These are phyloP conservation scores for Aspergillus thermomutatus DNA, from an alignment of 2,329 filamentous ascomycete genomes.

Conservation along the genomic window DNA sequence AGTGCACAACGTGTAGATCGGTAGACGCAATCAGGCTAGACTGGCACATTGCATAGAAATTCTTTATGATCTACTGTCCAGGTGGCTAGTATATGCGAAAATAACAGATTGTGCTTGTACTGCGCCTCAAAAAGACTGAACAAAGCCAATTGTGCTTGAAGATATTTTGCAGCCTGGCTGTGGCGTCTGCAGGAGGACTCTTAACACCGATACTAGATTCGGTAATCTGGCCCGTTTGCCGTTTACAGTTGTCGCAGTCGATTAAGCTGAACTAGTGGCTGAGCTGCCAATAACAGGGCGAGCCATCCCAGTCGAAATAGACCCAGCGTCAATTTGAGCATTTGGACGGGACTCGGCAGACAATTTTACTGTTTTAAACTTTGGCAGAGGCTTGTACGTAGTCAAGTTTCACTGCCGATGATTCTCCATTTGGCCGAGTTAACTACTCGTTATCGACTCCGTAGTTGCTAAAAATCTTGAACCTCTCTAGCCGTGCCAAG, in stretches of 20 bases:
- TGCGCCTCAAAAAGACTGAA: not conserved
- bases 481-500: constrained; percentile 10
- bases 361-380: not conserved
- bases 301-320: not conserved
- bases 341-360: not conserved
- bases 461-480: too few species aligned
- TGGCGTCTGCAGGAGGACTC: not conserved
- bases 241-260: not conserved
- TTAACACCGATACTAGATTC: not conserved
- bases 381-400: not conserved
- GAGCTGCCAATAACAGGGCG: not conserved
- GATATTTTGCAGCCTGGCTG: not conserved
- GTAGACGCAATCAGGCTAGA: not conserved
- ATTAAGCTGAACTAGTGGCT: not conserved
- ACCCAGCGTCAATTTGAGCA: not conserved
- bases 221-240: not conserved
- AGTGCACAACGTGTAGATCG: not conserved
- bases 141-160: not conserved
- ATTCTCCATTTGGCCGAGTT: not conserved
- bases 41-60: not conserved
- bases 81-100: too few species aligned
- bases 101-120: not conserved
- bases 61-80: not conserved
- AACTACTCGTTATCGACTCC: too few species aligned
- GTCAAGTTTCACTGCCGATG: not conserved